Percentiles rank a stretch among this genome's conserved stretches.
Evolutionary conservation across 2,329 filamentous ascomycete genomes (phyloP).

Genomic region (Neurospora sp.): DNA sequence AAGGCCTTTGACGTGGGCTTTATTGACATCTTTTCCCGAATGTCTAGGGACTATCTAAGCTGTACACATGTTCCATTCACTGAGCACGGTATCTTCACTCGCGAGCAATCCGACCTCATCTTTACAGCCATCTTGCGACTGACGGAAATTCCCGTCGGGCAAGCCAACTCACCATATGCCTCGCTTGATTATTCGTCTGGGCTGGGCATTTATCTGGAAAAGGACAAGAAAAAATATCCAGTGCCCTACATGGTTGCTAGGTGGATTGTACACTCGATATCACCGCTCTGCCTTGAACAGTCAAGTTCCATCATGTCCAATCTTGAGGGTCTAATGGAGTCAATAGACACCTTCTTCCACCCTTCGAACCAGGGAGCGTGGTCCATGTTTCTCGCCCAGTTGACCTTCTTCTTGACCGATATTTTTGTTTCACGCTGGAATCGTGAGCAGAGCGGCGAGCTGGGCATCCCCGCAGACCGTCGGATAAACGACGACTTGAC

Average conservation of each 20-base stretch:
- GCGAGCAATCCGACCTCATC: conserved; percentile 82
- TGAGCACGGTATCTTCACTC: conserved; percentile 83
- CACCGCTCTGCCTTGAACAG: conserved; percentile 69
- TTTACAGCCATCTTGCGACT: conserved; percentile 86
- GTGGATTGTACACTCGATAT: conserved; percentile 88
- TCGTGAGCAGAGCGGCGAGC: conserved; percentile 83
- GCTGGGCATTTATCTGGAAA: conserved; percentile 75
- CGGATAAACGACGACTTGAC: conserved; percentile 74
- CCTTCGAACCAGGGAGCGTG: conserved; percentile 90
- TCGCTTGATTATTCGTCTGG: conserved; percentile 76
- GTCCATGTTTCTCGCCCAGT: conserved; percentile 82
- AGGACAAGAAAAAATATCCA: conserved; percentile 89
- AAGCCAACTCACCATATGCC: conserved; percentile 88
- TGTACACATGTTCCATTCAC: conserved; percentile 70
- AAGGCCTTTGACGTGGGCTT: conserved; percentile 80
- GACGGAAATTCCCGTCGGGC: conserved; percentile 91
- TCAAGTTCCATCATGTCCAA: conserved; percentile 72
- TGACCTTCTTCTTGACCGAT: conserved; percentile 87
- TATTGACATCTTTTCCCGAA: conserved; percentile 78
- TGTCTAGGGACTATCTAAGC: conserved; percentile 74
- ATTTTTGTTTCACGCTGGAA: conserved; percentile 98
- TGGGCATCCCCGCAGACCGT: conserved; percentile 73
- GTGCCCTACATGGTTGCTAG: conserved; percentile 84
- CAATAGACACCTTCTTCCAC: conserved; percentile 97
- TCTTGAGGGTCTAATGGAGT: conserved; percentile 85